Conservation (phyloP, 2,329 filamentous ascomycete species). For the Colletotrichum musae region DNA sequence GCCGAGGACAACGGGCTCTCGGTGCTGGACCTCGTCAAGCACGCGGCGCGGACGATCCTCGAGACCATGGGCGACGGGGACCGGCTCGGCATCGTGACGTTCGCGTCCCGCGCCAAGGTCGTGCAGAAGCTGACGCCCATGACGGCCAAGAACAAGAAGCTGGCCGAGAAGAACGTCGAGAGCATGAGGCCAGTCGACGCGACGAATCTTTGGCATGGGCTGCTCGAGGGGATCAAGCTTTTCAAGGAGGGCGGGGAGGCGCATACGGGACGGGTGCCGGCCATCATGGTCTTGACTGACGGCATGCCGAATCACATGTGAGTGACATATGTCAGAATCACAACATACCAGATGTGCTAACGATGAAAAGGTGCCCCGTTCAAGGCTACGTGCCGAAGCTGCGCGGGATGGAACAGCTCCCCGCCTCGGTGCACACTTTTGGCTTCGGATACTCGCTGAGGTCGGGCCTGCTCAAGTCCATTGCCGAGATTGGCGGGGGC, state of each 20-base stretch:
- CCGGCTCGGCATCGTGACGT: conserved; percentile 71
- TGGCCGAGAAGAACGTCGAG: conserved; percentile 58
- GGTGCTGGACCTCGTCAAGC: conserved; percentile 72
- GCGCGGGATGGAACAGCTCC: conserved; percentile 54
- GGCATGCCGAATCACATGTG: conserved; percentile 69
- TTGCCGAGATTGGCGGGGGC: conserved; percentile 70
- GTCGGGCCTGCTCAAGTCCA: conserved; percentile 71
- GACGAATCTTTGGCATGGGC: conserved; percentile 73
- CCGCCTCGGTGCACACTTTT: conserved; percentile 66
- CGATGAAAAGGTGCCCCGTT: conserved; percentile 56
- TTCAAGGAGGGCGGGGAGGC: conserved; percentile 54
- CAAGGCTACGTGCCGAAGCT: conserved; percentile 70
- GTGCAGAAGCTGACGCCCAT: conserved; percentile 64
- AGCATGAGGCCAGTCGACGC: conserved; percentile 53
- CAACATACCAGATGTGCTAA: background rate
- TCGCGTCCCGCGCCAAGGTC: conserved; percentile 57
- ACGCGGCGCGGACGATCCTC: conserved; percentile 71
- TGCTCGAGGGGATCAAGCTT: conserved; percentile 64
- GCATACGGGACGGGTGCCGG: conserved; percentile 57
- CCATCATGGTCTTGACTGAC: conserved; percentile 69
- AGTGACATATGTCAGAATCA: conserved; percentile 30
- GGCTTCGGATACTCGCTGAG: conserved; percentile 66
- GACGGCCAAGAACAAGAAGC: conserved; percentile 61
- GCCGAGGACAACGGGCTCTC: conserved; percentile 65
- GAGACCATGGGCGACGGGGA: conserved; percentile 69